Conservation (phyloP, 306 rosid species). For the Pachyrhizus erosus region DNA sequence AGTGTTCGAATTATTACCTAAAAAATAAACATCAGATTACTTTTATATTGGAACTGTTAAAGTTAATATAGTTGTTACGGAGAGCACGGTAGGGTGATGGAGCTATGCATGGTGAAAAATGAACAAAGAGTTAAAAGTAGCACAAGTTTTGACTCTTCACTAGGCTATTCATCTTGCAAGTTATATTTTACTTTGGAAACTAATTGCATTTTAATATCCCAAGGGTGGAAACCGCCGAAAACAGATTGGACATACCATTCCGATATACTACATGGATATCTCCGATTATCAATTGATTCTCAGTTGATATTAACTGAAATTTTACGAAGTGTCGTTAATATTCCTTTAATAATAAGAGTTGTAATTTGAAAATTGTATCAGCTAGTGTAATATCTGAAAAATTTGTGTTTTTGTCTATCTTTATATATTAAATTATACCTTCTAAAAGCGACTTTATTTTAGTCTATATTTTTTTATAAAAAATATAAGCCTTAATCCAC, state of each 20-base stretch:
- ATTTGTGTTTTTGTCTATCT: not conserved
- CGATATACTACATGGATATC: not conserved
- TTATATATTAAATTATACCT: not conserved
- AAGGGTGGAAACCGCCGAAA: not conserved
- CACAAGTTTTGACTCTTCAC: not conserved
- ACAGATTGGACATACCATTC: not conserved
- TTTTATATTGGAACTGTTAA: too few species aligned
- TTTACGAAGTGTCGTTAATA: too few species aligned
- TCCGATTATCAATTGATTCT: not conserved
- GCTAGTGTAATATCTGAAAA: not conserved
- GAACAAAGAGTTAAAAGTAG: too few species aligned
- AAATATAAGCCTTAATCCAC: not conserved
- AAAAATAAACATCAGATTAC: too few species aligned
- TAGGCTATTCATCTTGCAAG: not conserved
- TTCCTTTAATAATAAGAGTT: not conserved
- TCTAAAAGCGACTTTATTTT: not conserved
- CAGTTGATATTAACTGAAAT: too few species aligned
- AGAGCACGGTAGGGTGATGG: too few species aligned
- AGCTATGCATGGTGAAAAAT: too few species aligned
- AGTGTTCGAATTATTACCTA: too few species aligned
- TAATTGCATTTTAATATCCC: not conserved
- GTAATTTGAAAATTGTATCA: not conserved
- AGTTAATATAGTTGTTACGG: too few species aligned
- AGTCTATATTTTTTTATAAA: not conserved
- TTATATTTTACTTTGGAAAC: not conserved